phyloP scores from a whole-genome alignment of 1,284 basidiomycete genomes.

The Ceratobasidium sp. region DNA sequence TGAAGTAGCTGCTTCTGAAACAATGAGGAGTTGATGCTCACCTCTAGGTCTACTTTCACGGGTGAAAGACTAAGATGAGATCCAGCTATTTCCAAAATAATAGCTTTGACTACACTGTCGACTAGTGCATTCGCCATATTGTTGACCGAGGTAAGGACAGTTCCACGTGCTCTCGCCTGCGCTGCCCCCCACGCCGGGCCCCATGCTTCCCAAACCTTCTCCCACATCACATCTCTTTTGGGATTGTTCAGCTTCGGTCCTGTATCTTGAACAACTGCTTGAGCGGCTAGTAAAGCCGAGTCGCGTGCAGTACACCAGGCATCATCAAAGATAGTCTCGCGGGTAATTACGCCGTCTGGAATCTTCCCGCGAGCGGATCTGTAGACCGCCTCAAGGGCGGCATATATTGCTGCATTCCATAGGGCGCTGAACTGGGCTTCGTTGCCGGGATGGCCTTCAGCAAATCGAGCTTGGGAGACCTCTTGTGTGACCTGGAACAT shows the following conservation, averaged over 20 bases:
- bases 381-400: neutral
- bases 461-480: neutral
- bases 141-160: neutral
- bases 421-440: neutral
- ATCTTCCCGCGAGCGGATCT: neutral
- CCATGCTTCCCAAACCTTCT: constrained; percentile 20
- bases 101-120: neutral
- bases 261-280: neutral
- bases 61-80: neutral
- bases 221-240: constrained; percentile 29
- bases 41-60: neutral
- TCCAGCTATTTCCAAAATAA: neutral
- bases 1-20: too few relatives aligned
- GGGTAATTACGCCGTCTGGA: neutral
- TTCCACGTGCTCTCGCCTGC: neutral
- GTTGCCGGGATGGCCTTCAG: neutral
- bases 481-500: neutral
- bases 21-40: neutral
- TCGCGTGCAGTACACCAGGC: constrained; percentile 1
- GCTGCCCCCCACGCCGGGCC: neutral
- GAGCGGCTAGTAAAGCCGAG: constrained; percentile 1
- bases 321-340: neutral
- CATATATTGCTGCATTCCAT: constrained; percentile 18
- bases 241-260: neutral
- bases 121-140: neutral